Conservation (phyloP, 495 filamentous ascomycete species). For the Xylaria bambusicola region DNA sequence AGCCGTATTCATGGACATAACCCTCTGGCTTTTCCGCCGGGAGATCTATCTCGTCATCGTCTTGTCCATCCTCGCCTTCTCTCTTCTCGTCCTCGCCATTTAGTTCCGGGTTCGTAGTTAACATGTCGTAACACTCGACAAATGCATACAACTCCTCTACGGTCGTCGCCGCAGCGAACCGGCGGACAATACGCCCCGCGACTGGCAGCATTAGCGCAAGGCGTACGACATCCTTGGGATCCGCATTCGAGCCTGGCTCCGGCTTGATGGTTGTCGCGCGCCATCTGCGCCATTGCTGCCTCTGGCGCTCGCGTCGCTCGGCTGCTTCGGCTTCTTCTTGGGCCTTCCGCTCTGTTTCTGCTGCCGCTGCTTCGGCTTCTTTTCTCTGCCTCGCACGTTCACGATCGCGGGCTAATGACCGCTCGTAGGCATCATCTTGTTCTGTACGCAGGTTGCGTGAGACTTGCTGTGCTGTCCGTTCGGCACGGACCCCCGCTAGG, state of each 20-base stretch:
- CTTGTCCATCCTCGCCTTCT: conserved; percentile 33
- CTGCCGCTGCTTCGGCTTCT: conserved; percentile 71
- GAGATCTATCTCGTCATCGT: conserved; percentile 26
- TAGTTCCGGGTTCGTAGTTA: conserved; percentile 32
- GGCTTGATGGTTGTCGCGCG: conserved; percentile 63
- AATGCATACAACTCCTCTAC: conserved; percentile 95
- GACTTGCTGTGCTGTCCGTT: conserved; percentile 74
- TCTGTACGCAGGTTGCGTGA: conserved; percentile 74
- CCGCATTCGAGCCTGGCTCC: conserved; percentile 62
- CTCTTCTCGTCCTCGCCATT: conserved; percentile 37
- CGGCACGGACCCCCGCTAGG: conserved; percentile 65
- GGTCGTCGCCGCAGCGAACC: conserved; percentile 62
- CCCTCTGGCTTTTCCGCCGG: conserved; percentile 55
- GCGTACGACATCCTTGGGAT: conserved; percentile 68
- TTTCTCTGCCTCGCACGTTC: conserved; percentile 72
- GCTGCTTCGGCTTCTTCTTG: conserved; percentile 64
- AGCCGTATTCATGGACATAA: conserved; percentile 77
- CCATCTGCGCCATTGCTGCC: conserved; percentile 79
- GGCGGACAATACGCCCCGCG: conserved; percentile 66
- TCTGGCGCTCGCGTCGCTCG: conserved; percentile 56
- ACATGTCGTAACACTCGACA: conserved; percentile 83
- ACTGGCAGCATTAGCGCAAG: conserved; percentile 76
- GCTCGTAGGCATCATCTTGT: conserved; percentile 91
- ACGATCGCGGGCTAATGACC: conserved; percentile 82
- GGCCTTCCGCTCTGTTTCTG: conserved; percentile 56